These are phyloP conservation scores for Hypholoma sublateritium DNA, from an alignment of 768 basidiomycete species.

Conservation along the genomic window DNA sequence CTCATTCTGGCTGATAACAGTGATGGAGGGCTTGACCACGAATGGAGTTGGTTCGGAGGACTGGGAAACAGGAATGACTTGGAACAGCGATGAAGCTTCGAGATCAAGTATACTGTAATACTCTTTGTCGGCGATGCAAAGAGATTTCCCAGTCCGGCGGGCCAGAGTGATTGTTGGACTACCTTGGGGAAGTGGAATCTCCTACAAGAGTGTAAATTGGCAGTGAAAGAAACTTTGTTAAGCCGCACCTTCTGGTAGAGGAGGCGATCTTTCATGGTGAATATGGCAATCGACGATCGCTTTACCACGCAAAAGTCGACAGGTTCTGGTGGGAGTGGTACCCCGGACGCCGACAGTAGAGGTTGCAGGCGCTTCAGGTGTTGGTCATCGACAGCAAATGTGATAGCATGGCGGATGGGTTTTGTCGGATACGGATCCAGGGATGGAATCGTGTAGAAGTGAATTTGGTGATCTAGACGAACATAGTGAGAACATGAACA, in stretches of 20 bases:
- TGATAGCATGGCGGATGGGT: slow-evolving; percentile 77
- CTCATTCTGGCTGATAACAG: slow-evolving; percentile 73
- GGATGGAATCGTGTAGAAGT: slow-evolving; percentile 80
- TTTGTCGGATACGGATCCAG: slow-evolving; percentile 77
- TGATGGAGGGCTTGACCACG: slow-evolving; percentile 67
- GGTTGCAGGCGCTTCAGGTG: slow-evolving; percentile 56
- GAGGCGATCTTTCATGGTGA: slow-evolving; percentile 63
- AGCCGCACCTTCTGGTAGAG: slow-evolving; percentile 54
- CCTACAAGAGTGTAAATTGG: slow-evolving; percentile 38
- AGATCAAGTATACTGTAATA: slow-evolving; percentile 82
- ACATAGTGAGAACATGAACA: slow-evolving; percentile 8
- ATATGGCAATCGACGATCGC: slow-evolving; percentile 60
- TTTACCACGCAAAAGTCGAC: slow-evolving; percentile 78
- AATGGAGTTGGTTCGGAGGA: slow-evolving; percentile 39
- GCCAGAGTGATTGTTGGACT: slow-evolving; percentile 44
- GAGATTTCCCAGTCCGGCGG: slow-evolving; percentile 55
- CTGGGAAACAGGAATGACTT: slow-evolving; percentile 80
- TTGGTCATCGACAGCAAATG: slow-evolving; percentile 81
- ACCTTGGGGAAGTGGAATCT: slow-evolving; percentile 66
- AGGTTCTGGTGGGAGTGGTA: slow-evolving; percentile 40
- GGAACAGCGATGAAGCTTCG: slow-evolving; percentile 63
- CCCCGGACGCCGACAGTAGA: slow-evolving; percentile 32
- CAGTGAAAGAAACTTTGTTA: not conserved
- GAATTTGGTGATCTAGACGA: slow-evolving; percentile 57
- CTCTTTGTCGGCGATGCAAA: slow-evolving; percentile 75